phyloP scores from a whole-genome alignment of 2,329 filamentous ascomycete genomes.

The Fusarium avenaceum region DNA sequence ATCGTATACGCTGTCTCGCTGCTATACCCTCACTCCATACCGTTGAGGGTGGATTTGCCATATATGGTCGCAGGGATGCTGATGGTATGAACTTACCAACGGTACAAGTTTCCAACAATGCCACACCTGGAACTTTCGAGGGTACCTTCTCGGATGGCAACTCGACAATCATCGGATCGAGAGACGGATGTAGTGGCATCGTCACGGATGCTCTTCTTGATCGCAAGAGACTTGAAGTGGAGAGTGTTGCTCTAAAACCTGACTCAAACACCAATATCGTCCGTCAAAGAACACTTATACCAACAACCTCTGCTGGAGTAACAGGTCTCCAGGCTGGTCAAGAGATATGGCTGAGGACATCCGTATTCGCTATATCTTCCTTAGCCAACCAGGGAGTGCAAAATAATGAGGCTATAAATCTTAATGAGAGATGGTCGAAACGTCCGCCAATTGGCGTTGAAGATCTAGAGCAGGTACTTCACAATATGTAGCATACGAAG shows the following conservation, averaged over 20 bases:
- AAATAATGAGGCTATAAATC: fast-evolving
- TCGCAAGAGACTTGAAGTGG: neutral
- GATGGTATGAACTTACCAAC: conserved; percentile 24
- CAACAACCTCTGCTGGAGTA: neutral
- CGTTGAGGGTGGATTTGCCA: conserved; percentile 43
- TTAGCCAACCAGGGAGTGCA: neutral
- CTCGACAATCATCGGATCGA: conserved; percentile 21
- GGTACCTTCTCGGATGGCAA: neutral
- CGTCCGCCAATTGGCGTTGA: neutral
- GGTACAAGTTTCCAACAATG: neutral
- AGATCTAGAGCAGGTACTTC: neutral
- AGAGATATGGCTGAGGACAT: conserved; percentile 18
- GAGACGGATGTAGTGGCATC: conserved; percentile 32
- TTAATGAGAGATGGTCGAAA: conserved; percentile 24
- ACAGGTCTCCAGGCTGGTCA: neutral
- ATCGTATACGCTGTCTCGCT: conserved; percentile 24
- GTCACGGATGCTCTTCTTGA: neutral
- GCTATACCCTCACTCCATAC: conserved; percentile 14
- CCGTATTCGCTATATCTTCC: conserved; percentile 25
- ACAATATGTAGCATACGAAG: too few species aligned
- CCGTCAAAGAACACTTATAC: conserved; percentile 36
- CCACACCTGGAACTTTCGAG: neutral
- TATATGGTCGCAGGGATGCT: conserved; percentile 8
- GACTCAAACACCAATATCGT: conserved; percentile 41
- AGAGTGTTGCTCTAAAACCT: conserved; percentile 30